Conservation (phyloP, 2,329 filamentous ascomycete species). For the Fusarium zealandicum region DNA sequence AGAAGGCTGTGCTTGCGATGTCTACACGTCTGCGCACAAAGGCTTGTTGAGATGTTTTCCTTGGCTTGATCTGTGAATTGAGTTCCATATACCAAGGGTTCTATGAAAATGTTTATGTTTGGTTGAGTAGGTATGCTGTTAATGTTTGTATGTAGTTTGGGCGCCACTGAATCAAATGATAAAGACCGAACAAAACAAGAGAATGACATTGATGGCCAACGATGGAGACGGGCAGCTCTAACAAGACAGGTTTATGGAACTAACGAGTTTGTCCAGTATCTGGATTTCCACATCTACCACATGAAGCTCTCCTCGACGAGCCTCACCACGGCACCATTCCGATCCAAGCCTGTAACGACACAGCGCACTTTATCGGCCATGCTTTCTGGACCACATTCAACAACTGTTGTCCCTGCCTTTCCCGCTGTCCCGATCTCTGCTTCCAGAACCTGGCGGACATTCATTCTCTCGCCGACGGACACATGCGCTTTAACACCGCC, state of each 20-base stretch:
- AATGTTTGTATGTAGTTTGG: conserved; percentile 5
- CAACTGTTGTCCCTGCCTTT: neutral
- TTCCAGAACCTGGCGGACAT: neutral
- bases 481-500: conserved; percentile 1
- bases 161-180: neutral
- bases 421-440: neutral
- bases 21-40: neutral
- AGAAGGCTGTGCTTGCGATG: neutral
- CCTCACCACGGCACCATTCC: neutral
- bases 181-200: no score
- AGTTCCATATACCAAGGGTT: neutral
- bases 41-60: neutral
- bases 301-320: conserved; percentile 4
- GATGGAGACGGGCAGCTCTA: no score
- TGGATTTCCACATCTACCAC: neutral
- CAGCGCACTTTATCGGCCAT: conserved; percentile 3
- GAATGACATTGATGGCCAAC: no score
- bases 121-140: neutral
- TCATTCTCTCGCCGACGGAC: neutral
- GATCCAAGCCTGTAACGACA: neutral
- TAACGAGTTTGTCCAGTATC: neutral
- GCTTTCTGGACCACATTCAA: neutral
- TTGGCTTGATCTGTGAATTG: neutral
- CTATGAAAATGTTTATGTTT: neutral
- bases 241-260: neutral